Base-by-base conservation (phyloP, 225 moss, liverwort and hornwort genomes). In the Sphagnum contortum region DNA sequence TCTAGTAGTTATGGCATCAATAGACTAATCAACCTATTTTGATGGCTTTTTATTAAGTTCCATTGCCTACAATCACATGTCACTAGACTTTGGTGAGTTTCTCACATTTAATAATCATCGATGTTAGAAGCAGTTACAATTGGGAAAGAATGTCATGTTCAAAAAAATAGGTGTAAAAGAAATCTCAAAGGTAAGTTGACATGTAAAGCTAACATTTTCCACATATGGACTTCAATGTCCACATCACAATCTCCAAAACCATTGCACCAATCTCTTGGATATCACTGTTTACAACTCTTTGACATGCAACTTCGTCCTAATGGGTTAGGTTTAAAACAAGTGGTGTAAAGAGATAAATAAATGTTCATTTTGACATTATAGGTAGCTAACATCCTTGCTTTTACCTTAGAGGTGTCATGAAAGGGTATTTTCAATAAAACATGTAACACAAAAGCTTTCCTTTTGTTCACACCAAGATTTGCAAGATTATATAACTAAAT, bases 261-360 rank as follows among this genome's bases (percentile, higher is more conserved):
- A n/a, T n/a, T n/a, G n/a, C n/a, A n/a, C n/a, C n/a, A n/a, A n/a
- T n/a, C n/a, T n/a, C n/a, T n/a, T n/a, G n/a, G n/a, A n/a, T n/a
- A n/a, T n/a, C 69, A 70, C 59, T 45, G 65, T 29, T 65, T 56
- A 56, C 65, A n/a, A n/a, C n/a, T n/a, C n/a, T n/a, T n/a, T n/a
- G n/a, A n/a, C n/a, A n/a, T n/a, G 53, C 45, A 49, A 55, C 67
- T 60, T 66, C 14, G 51, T 50, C 63, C 62, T 69, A 62, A 68
- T 51, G 65, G 2, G 47, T 59, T 57, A 65, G 45, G 47, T 57
- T 58, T 69, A 71, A 54, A 8, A 67, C 61, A 47, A 57, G 59
- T 73, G 72, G 65, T 47, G 70, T 58, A 70, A 71, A 46, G 71
- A 71, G 76, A 85, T 64, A 85, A 85, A 56, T 85, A 85, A 3